Conservation (phyloP, 345 rosid species). For the Heritiera littoralis region DNA sequence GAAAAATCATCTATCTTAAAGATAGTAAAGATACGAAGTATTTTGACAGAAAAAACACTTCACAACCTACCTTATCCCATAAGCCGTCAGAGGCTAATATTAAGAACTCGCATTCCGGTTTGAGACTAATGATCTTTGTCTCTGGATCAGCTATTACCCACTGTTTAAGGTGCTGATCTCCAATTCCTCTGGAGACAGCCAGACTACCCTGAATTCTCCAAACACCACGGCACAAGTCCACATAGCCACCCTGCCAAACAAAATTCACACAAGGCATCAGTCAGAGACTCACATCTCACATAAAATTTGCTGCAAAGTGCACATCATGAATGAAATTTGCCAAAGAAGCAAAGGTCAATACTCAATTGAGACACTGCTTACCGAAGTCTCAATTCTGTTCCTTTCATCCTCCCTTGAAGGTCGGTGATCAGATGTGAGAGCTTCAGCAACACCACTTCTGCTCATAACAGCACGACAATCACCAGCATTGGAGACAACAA, state of each 20-base stretch:
- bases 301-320: background rate
- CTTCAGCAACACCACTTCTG: slow-evolving; percentile 66
- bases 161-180: slow-evolving; percentile 64
- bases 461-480: slow-evolving; percentile 96
- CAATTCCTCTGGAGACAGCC: slow-evolving; percentile 84
- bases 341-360: slow-evolving; percentile 11
- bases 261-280: slow-evolving; percentile 1
- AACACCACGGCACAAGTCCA: slow-evolving; percentile 62
- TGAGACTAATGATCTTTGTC: slow-evolving; percentile 47
- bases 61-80: slow-evolving; percentile 69
- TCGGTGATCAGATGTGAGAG: slow-evolving; percentile 86
- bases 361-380: slow-evolving; percentile 29
- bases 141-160: slow-evolving; percentile 90
- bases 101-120: slow-evolving; percentile 69
- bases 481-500: slow-evolving; percentile 81
- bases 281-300: background rate
- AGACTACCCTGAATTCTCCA: slow-evolving; percentile 88
- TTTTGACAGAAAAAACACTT: slow-evolving; percentile 27
- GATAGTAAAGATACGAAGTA: background rate
- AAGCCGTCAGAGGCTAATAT: slow-evolving; percentile 87
- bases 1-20: background rate
- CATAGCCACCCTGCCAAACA: slow-evolving; percentile 71
- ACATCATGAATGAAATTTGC: slow-evolving; percentile 6
- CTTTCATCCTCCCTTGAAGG: slow-evolving; percentile 82
- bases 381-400: slow-evolving; percentile 65